These are phyloP conservation scores for Penicillium desertorum DNA, from an alignment of 495 filamentous ascomycete genomes.

Conservation along the genomic window DNA sequence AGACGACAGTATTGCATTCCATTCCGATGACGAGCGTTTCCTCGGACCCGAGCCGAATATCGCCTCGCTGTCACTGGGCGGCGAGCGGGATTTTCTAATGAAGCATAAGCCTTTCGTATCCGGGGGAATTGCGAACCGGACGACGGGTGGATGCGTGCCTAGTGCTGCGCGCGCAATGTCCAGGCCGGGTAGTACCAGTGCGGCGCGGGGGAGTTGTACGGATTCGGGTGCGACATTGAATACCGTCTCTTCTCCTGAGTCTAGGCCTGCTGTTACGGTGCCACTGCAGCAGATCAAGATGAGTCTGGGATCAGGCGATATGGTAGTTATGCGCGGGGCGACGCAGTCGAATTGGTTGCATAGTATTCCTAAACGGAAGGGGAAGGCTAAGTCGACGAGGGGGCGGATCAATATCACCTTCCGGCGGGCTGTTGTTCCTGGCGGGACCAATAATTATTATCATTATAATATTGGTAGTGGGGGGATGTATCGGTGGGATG, in stretches of 20 bases:
- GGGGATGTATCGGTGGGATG: constrained; percentile 61
- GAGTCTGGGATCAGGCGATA: constrained; percentile 61
- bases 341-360: constrained; percentile 74
- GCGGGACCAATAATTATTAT: constrained; percentile 71
- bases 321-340: constrained; percentile 67
- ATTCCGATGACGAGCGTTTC: constrained; percentile 75
- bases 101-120: constrained; percentile 59
- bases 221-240: not conserved
- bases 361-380: constrained; percentile 69
- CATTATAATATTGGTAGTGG: constrained; percentile 73
- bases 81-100: constrained; percentile 65
- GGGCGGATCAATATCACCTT: constrained; percentile 79
- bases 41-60: constrained; percentile 66
- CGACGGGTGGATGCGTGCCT: not conserved
- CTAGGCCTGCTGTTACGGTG: not conserved
- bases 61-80: constrained; percentile 67
- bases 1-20: constrained; percentile 69
- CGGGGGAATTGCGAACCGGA: not conserved
- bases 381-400: constrained; percentile 43
- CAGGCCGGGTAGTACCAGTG: not conserved
- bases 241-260: not conserved
- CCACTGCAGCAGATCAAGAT: constrained; percentile 54
- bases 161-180: constrained; percentile 3
- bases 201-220: not conserved
- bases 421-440: constrained; percentile 59